Evolutionary conservation across 371 early-diverging fungal species (phyloP), one percentile per base, ranked within the genome.

Genomic region (Nematocida displodere): DNA sequence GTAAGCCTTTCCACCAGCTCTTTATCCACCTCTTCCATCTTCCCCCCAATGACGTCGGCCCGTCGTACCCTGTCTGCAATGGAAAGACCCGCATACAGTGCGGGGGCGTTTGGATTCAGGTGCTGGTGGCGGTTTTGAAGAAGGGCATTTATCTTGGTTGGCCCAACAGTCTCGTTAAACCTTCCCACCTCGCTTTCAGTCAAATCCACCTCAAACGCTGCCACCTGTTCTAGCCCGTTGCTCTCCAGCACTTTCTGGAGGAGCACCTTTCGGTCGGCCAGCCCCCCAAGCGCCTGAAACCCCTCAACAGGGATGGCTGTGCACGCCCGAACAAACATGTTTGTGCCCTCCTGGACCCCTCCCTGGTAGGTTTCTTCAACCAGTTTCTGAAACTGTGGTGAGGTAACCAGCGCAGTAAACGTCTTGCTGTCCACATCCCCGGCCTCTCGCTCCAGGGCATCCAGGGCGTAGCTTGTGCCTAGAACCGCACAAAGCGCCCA

Each of bases 51-150:
- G 1, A 53, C 5, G 22, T 37, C 59, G 1, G 75, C 75, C 24
- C 75, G 24, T 28, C 34, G 49, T 49, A 71, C 49, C 1, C 11
- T 48, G 22, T 71, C 59, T 50, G 47, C 53, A 5, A 13, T 15
- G 22, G 75, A 29, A 1, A 71, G 75, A n/a, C 24, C 52, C 11
- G 11, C 54, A 53, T 59, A 71, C 20, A 71, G 39, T n/a, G n/a
- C 28, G 11, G 58, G 58, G 7, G 8, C 5, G 11, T 5, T 20
- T 22, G 37, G 37, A 4, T n/a, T 24, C 17, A 24, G 22, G 22
- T 44, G 22, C 24, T 44, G 39, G 11, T 20, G 39, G 17, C 26
- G 13, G 39, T 34, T 13, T 28, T 61, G 17, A 11, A 71, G 61
- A 17, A 36, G 36, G n/a, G 44, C 36, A n/a, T 56, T 58, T 36